Evolutionary conservation across 371 early-diverging fungal genomes (phyloP), one percentile per base, ranked within the genome.

Genomic region (Smittium culicis): DNA sequence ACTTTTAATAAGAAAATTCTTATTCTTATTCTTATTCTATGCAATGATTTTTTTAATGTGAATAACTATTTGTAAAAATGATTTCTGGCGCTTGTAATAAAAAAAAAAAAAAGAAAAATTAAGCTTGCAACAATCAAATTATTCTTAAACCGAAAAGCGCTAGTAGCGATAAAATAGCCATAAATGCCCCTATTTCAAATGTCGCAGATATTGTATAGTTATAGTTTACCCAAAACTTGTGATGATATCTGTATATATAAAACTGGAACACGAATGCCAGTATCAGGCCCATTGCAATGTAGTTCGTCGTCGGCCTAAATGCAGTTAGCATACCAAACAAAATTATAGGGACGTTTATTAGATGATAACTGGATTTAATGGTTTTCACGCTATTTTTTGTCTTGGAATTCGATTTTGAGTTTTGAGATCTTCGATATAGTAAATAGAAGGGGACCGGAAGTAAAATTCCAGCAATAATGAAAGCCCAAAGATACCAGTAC

Each of bases 161-260:
- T n/a, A n/a, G n/a, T n/a, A n/a, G n/a, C n/a, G n/a, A n/a, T n/a
- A n/a, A n/a, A n/a, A n/a, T n/a, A n/a, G 45, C 45, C 20, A 20
- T 20, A 11, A 45, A 45, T 45, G 45, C 20, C 45, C 11, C 45
- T 45, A 45, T 5, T 45, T 5, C 45, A 5, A 45, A 20, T 45
- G 45, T 45, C 11, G 45, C 45, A 5, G 45, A 45, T 45, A 45
- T 45, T 5, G 5, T 45, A 59, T 84, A 86, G 66, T 82, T 84
- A 72, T 84, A 85, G 34, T 82, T 80, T 35, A 69, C 57, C 79
- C 84, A 88, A 83, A 84, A 85, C 1, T 73, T 72, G 35, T 71
- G 66, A 1, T 69, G 72, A 65, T 82, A 80, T 54, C 74, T 70
- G 66, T 76, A 78, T 14, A 82, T 31, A 55, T 69, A 79, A 72